Evolutionary conservation across 441 rosid genomes (phyloP).

Genomic region (Gossypium gossypioides): DNA sequence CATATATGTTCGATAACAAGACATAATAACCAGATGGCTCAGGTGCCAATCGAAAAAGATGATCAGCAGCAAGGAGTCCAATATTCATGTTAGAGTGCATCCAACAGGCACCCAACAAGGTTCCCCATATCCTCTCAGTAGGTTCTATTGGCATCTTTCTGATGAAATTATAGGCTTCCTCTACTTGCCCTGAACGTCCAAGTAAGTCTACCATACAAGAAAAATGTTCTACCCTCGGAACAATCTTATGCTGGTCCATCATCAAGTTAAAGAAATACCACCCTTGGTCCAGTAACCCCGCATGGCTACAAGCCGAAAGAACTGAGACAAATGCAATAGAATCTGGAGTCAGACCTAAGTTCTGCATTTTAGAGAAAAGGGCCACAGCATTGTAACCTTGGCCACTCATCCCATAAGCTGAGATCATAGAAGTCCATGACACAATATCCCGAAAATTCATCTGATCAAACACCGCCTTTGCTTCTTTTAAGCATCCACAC

Average conservation of each 20-base stretch:
- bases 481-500: constrained; percentile 42
- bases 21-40: constrained; percentile 47
- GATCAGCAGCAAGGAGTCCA: constrained; percentile 24
- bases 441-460: constrained; percentile 41
- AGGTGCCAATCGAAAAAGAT: constrained; percentile 19
- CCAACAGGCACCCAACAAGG: constrained; percentile 42
- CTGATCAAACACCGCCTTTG: constrained; percentile 40
- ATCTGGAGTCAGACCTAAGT: constrained; percentile 41
- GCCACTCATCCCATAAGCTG: constrained; percentile 52
- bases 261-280: constrained; percentile 30
- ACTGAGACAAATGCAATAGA: constrained; percentile 51
- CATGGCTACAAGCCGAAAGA: constrained; percentile 53
- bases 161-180: constrained; percentile 42
- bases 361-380: constrained; percentile 40
- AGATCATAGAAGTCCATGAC: constrained; percentile 58
- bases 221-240: constrained; percentile 45
- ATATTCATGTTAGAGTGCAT: constrained; percentile 33
- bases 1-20: constrained; percentile 48
- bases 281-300: constrained; percentile 45
- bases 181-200: constrained; percentile 45
- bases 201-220: constrained; percentile 54
- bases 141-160: constrained; percentile 43
- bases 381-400: constrained; percentile 37
- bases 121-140: constrained; percentile 51
- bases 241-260: constrained; percentile 33